Evolutionary conservation across 2,329 filamentous ascomycete species (phyloP).

Genomic region (Herpotrichia juniperi): DNA sequence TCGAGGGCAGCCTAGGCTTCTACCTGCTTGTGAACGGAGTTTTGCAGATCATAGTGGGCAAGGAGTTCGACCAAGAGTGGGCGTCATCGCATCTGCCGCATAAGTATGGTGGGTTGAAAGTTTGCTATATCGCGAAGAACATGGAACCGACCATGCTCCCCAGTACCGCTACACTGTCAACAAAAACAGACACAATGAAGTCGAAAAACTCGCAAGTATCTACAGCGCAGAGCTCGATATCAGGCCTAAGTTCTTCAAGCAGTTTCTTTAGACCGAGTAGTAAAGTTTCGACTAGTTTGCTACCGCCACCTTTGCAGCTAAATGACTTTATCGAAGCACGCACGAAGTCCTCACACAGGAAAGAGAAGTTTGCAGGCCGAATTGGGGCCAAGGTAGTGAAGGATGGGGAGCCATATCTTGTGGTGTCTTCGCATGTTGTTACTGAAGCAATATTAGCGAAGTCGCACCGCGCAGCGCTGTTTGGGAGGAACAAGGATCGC

Average conservation of each 20-base stretch:
- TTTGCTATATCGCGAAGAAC: conserved; percentile 21
- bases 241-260: not conserved
- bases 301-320: conserved; percentile 12
- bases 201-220: conserved; percentile 4
- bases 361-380: conserved; percentile 20
- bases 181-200: conserved; percentile 12
- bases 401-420: conserved; percentile 12
- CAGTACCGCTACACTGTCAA: not conserved
- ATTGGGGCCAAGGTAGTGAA: conserved; percentile 21
- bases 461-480: conserved; percentile 11
- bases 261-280: conserved; percentile 1
- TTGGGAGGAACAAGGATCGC: conserved; percentile 8
- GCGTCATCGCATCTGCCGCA: conserved; percentile 24
- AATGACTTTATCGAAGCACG: conserved; percentile 28
- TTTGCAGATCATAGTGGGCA: conserved; percentile 20
- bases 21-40: conserved; percentile 22
- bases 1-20: conserved; percentile 21
- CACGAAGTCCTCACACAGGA: conserved; percentile 10
- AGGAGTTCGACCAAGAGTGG: conserved; percentile 19
- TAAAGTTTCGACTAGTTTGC: not conserved
- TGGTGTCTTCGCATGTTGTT: conserved; percentile 30
- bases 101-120: conserved; percentile 21
- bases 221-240: not conserved
- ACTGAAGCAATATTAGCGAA: conserved; percentile 25
- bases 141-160: conserved; percentile 19